These are phyloP conservation scores for Colletotrichum navitas DNA, from an alignment of 2,329 filamentous ascomycete species.

Conservation along the genomic window DNA sequence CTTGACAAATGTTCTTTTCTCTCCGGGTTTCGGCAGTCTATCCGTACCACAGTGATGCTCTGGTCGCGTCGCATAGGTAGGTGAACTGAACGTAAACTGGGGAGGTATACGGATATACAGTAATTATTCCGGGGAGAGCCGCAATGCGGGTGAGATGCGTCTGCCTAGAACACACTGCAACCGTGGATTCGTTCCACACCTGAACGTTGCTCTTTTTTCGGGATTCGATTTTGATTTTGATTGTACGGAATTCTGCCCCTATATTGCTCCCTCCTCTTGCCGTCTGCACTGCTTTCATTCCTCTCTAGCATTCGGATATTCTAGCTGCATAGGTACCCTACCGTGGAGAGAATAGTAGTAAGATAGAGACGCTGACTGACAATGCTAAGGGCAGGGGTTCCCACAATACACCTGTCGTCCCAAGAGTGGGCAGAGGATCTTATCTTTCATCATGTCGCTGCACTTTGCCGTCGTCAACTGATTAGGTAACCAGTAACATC, in stretches of 20 bases:
- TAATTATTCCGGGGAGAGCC: slow-evolving; percentile 7
- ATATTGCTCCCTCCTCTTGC: background rate
- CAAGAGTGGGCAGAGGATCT: slow-evolving; percentile 14
- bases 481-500: background rate
- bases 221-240: background rate
- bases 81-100: background rate
- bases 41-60: background rate
- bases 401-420: slow-evolving; percentile 24
- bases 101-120: background rate
- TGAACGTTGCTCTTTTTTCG: background rate
- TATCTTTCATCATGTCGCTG: slow-evolving; percentile 5
- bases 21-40: background rate
- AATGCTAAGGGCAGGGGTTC: slow-evolving; percentile 37
- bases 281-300: background rate
- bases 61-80: background rate
- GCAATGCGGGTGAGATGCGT: slow-evolving; percentile 24
- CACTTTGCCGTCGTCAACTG: background rate
- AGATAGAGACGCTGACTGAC: background rate
- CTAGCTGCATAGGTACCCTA: background rate
- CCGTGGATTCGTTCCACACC: background rate
- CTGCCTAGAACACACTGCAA: slow-evolving; percentile 14
- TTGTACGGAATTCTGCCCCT: background rate
- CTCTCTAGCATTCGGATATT: background rate
- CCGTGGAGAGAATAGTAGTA: background rate
- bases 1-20: slow-evolving; percentile 15